Evolutionary conservation across 352 stramenopile genomes (phyloP), one percentile per base, ranked within the genome.

Genomic region (Pythium volutum): DNA sequence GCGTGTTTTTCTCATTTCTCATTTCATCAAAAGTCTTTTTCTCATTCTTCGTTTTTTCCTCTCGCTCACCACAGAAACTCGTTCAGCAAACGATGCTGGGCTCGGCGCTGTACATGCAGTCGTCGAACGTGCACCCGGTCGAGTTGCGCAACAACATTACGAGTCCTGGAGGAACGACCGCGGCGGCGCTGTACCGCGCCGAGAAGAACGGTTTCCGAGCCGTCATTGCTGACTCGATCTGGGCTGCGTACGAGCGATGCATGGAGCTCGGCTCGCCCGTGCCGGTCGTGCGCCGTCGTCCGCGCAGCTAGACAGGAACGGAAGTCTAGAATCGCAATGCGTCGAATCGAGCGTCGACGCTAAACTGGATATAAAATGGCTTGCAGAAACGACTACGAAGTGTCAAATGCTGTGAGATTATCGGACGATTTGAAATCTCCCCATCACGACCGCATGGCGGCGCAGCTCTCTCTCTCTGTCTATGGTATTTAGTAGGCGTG

Each of bases 201-300:
- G 96, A 98, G 74, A 97, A 97, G 70, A 97, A 97, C 43, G 91
- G 89, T 46, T 98, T 98, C 71, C 85, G 94, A 41, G 93, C 91
- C 0, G 89, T 97, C 27, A 97, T 97, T 64, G 76, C 85, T 39
- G 86, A 98, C 74, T 97, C 95, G 23, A 97, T 98, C 55, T 99
- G 96, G 96, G 94, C 93, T 22, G 96, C 92, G 23, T 98, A 98
- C 73, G 81, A 97, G 71, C 76, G 93, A 50, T 95, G 81, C 49
- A 82, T 98, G 27, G 96, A 98, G 75, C 89, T 99, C 54, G 96
- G 96, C 18, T 95, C 84, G 16, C 71, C 88, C 4, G 81, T 89
- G 26, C 81, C 79, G 2, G 63, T 91, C 29, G 68, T 81, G 58
- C 79, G 81, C 60, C 77, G 87, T 62, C 81, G 81, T 57, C 81